phyloP scores from a whole-genome alignment of 305 asterid genomes.

The Solanum hybrid region DNA sequence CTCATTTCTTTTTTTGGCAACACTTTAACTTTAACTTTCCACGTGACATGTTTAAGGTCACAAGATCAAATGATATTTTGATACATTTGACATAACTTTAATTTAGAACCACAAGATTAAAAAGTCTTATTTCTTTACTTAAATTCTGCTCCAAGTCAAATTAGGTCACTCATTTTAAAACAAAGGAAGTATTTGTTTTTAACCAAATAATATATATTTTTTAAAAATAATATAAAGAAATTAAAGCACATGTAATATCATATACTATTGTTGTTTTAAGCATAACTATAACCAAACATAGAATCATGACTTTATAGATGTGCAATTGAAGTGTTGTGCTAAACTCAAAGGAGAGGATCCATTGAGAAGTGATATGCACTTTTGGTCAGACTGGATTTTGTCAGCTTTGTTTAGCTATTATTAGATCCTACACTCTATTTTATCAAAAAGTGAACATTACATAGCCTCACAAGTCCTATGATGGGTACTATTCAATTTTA shows the following conservation, averaged over 20 bases:
- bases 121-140: too few species aligned
- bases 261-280: neutral
- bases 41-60: too few species aligned
- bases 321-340: neutral
- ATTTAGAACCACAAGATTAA: too few species aligned
- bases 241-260: neutral
- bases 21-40: too few species aligned
- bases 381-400: neutral
- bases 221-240: too few species aligned
- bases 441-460: neutral
- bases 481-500: slow-evolving; percentile 30
- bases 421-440: neutral
- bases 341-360: neutral
- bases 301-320: neutral
- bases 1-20: too few species aligned
- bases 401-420: neutral
- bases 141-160: fast-evolving
- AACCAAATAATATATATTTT: neutral
- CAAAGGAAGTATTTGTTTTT: neutral
- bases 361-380: neutral
- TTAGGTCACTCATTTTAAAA: neutral
- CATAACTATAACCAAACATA: neutral
- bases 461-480: slow-evolving; percentile 42
- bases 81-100: too few species aligned
- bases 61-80: too few species aligned